Percentiles rank a stretch among this genome's conserved stretches.
These are phyloP conservation scores for Apiospora aurea DNA, from an alignment of 2,329 filamentous ascomycete species.

Conservation along the genomic window DNA sequence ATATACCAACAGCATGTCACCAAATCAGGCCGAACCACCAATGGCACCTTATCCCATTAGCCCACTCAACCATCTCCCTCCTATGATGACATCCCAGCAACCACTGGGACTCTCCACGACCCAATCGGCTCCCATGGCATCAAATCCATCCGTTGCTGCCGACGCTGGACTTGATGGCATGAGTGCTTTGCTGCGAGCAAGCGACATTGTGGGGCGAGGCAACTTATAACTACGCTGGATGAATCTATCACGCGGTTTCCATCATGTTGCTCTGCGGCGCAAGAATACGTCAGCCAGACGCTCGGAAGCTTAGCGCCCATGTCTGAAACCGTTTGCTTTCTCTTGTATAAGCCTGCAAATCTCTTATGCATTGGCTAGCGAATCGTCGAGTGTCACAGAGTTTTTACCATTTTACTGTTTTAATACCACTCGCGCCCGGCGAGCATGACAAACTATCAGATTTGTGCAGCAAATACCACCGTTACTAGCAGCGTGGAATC, in stretches of 20 bases:
- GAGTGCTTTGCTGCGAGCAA: slow-evolving; percentile 63
- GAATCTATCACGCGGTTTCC: neutral
- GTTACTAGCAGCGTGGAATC: neutral
- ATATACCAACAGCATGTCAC: slow-evolving; percentile 12
- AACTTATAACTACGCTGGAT: slow-evolving; percentile 17
- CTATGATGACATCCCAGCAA: neutral
- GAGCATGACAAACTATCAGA: slow-evolving; percentile 23
- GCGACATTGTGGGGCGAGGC: slow-evolving; percentile 63
- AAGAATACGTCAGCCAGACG: slow-evolving; percentile 2
- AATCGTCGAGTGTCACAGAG: neutral
- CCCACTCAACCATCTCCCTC: slow-evolving; percentile 7
- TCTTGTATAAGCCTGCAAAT: neutral
- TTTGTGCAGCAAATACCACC: slow-evolving; percentile 16
- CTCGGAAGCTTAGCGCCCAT: neutral
- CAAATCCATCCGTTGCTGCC: slow-evolving; percentile 28
- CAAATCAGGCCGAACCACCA: neutral
- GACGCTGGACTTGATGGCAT: slow-evolving; percentile 60
- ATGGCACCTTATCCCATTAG: slow-evolving; percentile 12
- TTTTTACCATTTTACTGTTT: slow-evolving; percentile 22
- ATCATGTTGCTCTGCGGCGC: neutral
- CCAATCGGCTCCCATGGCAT: slow-evolving; percentile 16
- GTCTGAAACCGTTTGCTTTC: neutral
- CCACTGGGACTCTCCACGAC: neutral
- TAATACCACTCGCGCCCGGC: slow-evolving; percentile 19
- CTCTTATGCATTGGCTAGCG: neutral